phyloP scores from a whole-genome alignment of 495 filamentous ascomycete genomes.

The Mycothermus thermophilus region DNA sequence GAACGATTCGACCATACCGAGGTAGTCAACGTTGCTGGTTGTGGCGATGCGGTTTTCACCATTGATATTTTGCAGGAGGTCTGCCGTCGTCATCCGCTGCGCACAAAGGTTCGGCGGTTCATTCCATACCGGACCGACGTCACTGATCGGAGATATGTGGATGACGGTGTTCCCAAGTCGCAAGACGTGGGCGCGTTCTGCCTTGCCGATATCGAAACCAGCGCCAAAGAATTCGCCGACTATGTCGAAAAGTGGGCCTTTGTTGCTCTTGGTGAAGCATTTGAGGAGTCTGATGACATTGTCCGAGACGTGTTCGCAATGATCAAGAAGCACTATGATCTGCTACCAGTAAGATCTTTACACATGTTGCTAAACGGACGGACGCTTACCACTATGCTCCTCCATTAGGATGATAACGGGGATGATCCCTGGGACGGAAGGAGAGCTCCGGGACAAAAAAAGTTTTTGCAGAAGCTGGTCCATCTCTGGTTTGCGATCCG shows the following conservation, averaged over 20 bases:
- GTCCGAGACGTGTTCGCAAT: conserved; percentile 12
- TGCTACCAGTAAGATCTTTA: conserved; percentile 11
- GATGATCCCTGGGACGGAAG: background rate
- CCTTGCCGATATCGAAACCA: conserved; percentile 20
- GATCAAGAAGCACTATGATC: conserved; percentile 9
- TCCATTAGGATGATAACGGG: background rate
- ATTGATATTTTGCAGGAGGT: conserved; percentile 23
- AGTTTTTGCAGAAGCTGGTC: conserved; percentile 20
- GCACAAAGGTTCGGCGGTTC: conserved; percentile 23
- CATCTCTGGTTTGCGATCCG: conserved; percentile 30
- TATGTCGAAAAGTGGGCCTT: conserved; percentile 22
- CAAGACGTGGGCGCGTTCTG: conserved; percentile 22
- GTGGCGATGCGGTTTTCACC: conserved; percentile 7
- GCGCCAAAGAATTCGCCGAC: conserved; percentile 16
- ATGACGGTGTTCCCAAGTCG: conserved; percentile 5
- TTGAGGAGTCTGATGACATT: conserved; percentile 5
- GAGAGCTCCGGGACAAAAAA: conserved; percentile 4
- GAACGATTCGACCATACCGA: conserved; percentile 24
- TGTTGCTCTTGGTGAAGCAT: conserved; percentile 7
- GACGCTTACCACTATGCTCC: background rate
- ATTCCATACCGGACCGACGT: conserved; percentile 18
- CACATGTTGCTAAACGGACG: too few relatives aligned
- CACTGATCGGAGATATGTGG: conserved; percentile 17
- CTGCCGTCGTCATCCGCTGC: conserved; percentile 15
- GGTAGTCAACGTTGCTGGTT: conserved; percentile 25